Base-by-base conservation (phyloP, 371 early-diverging fungal genomes). In the Mortierella sp. region DNA sequence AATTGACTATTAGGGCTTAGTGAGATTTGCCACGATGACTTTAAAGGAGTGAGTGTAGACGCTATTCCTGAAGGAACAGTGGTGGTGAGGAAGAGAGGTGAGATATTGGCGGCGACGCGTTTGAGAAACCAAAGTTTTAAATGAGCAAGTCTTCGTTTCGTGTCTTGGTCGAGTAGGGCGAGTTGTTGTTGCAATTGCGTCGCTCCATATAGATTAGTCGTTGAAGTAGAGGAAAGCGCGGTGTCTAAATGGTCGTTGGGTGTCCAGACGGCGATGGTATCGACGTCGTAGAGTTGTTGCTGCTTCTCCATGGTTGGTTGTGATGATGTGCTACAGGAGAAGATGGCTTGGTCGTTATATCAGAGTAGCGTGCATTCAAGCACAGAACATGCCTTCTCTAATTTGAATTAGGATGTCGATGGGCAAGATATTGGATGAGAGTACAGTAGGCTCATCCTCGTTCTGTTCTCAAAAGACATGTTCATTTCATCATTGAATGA, bases 41-140 rank as follows among this genome's bases (percentile, higher is more conserved):
- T 79, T 21, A 84, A 48, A 21, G 80, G 76, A 15, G 84, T 72
- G 36, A 76, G 69, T 1, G 77, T 74, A 22, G 81, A 83, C 28
- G 84, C 64, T n/a, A 84, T 50, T 0, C 77, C 84, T 0, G 84
- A 82, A 52, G 86, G 86, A n/a, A 85, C 84, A n/a, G 86, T 82
- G 8, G 86, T 84, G 45, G 84, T 79, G 43, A 79, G 67, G 59
- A 79, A 79, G 68, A 79, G 74, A 0, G 79, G 79, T 0, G 79
- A 79, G 61, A 79, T 79, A 58, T 79, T 74, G 48, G 70, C 74
- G 28, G 74, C 79, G 43, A 79, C 61, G 66, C 74, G 79, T 69
- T 70, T 70, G 28, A 79, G 79, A 19, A 79, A 67, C 79, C 79
- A 79, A 1, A 74, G 63, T 52, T 73, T 73, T 74, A 74, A 79